These are phyloP conservation scores for Chamaecrista fasciculata DNA, from an alignment of 306 rosid species.

Conservation along the genomic window DNA sequence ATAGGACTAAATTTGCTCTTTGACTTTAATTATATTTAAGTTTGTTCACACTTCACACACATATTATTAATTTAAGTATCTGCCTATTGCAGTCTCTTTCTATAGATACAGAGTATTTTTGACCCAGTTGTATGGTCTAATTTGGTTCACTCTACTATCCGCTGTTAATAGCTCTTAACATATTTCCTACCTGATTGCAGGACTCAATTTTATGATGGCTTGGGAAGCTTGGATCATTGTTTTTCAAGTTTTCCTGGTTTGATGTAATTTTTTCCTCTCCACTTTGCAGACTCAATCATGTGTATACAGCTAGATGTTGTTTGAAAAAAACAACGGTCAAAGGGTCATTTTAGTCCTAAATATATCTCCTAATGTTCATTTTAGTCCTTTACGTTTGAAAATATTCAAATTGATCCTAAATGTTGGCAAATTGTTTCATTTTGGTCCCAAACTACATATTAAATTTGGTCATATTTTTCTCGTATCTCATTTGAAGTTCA, in stretches of 20 bases:
- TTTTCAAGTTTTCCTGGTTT: constrained; percentile 1
- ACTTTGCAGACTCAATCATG: constrained; percentile 25
- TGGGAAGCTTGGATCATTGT: constrained; percentile 26
- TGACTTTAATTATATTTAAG: too few relatives aligned
- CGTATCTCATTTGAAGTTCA: too few relatives aligned
- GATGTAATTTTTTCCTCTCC: neutral
- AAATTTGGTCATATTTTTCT: too few relatives aligned
- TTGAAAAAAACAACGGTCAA: neutral
- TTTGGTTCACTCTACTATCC: neutral
- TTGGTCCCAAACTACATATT: too few relatives aligned
- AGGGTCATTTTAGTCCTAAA: too few relatives aligned
- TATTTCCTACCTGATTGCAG: constrained; percentile 35
- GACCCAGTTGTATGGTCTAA: neutral
- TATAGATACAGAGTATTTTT: neutral
- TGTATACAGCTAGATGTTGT: neutral
- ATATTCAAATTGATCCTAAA: too few relatives aligned
- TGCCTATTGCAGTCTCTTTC: neutral
- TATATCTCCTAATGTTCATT: too few relatives aligned
- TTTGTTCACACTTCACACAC: neutral
- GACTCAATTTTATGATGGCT: constrained; percentile 6
- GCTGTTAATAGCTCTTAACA: neutral
- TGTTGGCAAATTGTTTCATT: too few relatives aligned
- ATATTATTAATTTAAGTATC: neutral
- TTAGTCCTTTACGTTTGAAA: too few relatives aligned
- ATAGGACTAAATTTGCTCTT: too few relatives aligned